Evolutionary conservation across 208 protist genomes (phyloP).

Genomic region (Crithidia fasciculata): DNA sequence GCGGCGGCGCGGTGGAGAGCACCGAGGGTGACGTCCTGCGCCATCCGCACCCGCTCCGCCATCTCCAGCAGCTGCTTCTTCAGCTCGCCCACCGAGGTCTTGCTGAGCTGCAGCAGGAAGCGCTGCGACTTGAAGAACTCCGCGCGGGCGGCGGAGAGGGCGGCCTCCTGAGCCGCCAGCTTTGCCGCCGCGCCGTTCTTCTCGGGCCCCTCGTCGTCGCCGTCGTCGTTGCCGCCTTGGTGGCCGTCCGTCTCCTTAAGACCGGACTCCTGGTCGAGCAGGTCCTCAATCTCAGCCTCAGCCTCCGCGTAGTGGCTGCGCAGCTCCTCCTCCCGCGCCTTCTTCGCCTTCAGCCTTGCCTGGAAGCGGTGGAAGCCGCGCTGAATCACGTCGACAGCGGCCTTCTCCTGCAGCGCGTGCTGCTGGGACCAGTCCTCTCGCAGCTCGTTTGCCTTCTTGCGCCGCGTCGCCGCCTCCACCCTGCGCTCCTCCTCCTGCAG

Average conservation of each 20-base stretch:
- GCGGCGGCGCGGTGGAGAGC: conserved; percentile 30
- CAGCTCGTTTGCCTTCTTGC: conserved; percentile 50
- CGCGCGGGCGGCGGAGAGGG: conserved; percentile 46
- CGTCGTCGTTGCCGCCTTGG: neutral
- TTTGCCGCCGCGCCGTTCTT: conserved; percentile 19
- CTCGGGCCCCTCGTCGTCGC: conserved; percentile 17
- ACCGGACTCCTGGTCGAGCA: conserved; percentile 51
- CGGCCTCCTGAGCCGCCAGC: conserved; percentile 49
- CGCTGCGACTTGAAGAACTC: conserved; percentile 75
- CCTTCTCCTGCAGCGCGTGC: conserved; percentile 66
- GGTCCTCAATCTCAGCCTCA: conserved; percentile 69
- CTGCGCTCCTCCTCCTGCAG: conserved; percentile 80
- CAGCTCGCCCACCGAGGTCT: conserved; percentile 60
- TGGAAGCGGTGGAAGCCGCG: conserved; percentile 62
- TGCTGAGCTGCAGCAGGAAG: conserved; percentile 74
- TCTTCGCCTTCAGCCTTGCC: conserved; percentile 32
- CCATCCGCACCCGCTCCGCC: conserved; percentile 57
- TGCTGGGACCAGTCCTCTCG: conserved; percentile 61
- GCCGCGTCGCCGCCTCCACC: conserved; percentile 24
- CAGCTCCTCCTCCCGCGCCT: conserved; percentile 57
- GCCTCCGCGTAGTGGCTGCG: conserved; percentile 60
- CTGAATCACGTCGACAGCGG: conserved; percentile 76
- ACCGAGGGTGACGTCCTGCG: conserved; percentile 40
- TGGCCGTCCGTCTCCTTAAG: conserved; percentile 22
- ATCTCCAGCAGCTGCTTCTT: conserved; percentile 57